phyloP scores from a whole-genome alignment of 2,329 filamentous ascomycete genomes.

The Coniochaeta pulveracea region DNA sequence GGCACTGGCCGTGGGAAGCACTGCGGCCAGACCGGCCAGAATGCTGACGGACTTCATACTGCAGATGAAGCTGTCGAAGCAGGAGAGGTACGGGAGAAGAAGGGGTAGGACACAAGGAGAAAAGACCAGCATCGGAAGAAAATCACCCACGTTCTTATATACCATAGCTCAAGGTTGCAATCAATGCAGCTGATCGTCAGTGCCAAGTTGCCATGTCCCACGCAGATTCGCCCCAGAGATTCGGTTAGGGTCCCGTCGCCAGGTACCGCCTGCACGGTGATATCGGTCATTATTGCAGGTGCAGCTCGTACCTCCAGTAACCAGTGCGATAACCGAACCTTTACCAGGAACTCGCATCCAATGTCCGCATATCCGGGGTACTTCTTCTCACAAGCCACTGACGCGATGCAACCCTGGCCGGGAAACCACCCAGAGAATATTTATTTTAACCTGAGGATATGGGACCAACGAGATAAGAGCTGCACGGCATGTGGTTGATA shows the following conservation, averaged over 20 bases:
- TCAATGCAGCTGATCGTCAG: no score
- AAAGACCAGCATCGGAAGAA: background rate
- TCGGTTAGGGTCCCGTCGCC: background rate
- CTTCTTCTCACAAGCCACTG: no score
- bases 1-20: background rate
- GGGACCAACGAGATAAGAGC: background rate
- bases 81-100: background rate
- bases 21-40: conserved; percentile 1
- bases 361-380: no score
- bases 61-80: background rate
- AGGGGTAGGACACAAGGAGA: background rate
- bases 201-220: no score
- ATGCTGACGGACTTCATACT: conserved; percentile 2
- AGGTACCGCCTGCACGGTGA: no score
- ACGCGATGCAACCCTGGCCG: background rate
- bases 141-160: background rate
- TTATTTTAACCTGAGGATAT: background rate
- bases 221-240: no score
- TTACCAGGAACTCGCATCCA: conserved; percentile 1
- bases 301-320: conserved; percentile 4
- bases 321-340: background rate
- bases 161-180: background rate
- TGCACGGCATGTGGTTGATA: background rate
- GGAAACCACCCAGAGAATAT: background rate
- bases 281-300: no score